Evolutionary conservation across 164 flowering plant species (phyloP).

Genomic region (Macadamia integrifolia): DNA sequence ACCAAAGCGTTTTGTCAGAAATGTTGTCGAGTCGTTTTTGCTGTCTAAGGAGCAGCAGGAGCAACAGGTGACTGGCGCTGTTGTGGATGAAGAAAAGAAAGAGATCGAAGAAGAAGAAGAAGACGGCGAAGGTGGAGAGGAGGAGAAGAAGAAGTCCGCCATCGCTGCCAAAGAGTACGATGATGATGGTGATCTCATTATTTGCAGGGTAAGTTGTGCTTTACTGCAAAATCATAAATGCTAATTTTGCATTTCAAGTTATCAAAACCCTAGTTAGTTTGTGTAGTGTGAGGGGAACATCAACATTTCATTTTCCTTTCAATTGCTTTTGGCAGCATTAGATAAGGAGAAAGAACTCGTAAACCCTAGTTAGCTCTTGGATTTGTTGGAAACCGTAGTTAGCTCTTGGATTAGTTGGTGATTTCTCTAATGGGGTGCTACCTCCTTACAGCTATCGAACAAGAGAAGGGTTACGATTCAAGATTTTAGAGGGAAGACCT

Average conservation of each 20-base stretch:
- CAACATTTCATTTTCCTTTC: neutral
- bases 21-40: constrained; percentile 54
- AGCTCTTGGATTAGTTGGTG: neutral
- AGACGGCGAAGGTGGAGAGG: constrained; percentile 18
- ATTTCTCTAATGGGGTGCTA: neutral
- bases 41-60: constrained; percentile 16
- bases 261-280: neutral
- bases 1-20: constrained; percentile 42
- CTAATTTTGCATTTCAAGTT: neutral
- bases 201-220: constrained; percentile 53
- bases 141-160: constrained; percentile 9
- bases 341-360: too few relatives aligned
- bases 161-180: constrained; percentile 47
- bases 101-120: constrained; percentile 15
- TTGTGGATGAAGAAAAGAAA: neutral
- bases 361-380: neutral
- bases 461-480: constrained; percentile 82
- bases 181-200: constrained; percentile 76
- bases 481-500: constrained; percentile 76
- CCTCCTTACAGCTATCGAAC: constrained; percentile 49
- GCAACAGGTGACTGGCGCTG: constrained; percentile 11
- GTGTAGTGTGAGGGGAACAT: neutral
- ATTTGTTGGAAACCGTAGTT: neutral
- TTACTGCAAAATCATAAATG: neutral
- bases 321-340: too few relatives aligned